Evolutionary conservation across 176 grass and related monocot genomes (phyloP), one percentile per base, ranked within the genome.

Genomic region (Miscanthus lutarioriparius): DNA sequence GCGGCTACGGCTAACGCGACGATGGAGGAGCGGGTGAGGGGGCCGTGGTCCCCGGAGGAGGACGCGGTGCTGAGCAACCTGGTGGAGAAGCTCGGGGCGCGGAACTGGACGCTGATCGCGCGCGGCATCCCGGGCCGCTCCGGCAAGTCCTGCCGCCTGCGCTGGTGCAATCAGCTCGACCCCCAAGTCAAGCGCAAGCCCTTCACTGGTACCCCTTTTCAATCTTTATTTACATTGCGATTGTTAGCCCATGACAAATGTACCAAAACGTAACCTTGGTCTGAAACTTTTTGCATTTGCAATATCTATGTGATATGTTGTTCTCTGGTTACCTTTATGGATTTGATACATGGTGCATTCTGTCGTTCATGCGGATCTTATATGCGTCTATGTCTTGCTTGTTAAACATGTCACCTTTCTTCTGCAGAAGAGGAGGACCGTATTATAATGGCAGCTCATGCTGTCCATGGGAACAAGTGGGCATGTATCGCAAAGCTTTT

Each of bases 151-250:
- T 96, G 96, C 79, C 96, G 96, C 64, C 96, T 99, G 32, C 87
- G 91, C n/a, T 99, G 96, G 96, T 99, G 93, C 75, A 99, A 99
- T 70, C 96, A 99, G 64, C 93, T 99, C 61, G 91, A 99, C 16
- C 97, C 97, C 25, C 94, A 99, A 86, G 90, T 99, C 86, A 99
- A 99, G 81, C 91, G 97, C 49, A 94, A 95, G 54, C 93, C 97
- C 11, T 96, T 99, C 75, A 96, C 91, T 80, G 97, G 97, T 99
- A 99, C 70, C 39, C 64, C 79, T 10, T 61, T 23, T 87, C 41
- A 47, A 48, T 64, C 65, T 25, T 5, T 17, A 14, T 12, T 7
- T 64, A 7, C 74, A 10, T n/a, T 44, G 30, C 64, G 69, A 71
- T 76, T 80, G 75, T 82, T 72, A 70, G n/a, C 20, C 44, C 67